Evolutionary conservation across 2,329 filamentous ascomycete genomes (phyloP).

Genomic region (Gnomoniopsis smithogilvyi): DNA sequence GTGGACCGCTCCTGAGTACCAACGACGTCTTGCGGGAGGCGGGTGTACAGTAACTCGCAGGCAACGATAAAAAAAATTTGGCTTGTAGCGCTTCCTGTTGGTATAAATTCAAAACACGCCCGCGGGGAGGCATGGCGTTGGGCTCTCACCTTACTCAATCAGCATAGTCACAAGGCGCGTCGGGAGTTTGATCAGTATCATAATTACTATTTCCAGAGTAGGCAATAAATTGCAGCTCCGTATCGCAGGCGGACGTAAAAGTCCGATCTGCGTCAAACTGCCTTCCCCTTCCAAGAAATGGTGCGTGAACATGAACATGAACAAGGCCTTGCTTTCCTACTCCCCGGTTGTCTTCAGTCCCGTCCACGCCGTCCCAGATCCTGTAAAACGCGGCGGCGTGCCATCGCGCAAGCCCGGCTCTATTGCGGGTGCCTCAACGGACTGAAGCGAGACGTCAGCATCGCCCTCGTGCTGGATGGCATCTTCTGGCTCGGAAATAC

Average conservation of each 20-base stretch:
- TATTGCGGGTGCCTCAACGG: not conserved
- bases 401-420: conserved; percentile 17
- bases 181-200: not conserved
- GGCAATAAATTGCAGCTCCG: not conserved
- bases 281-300: too few species aligned
- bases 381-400: not conserved
- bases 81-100: not conserved
- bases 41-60: conserved; percentile 30
- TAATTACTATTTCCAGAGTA: not conserved
- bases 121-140: not conserved
- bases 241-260: too few species aligned
- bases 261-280: too few species aligned
- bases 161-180: not conserved
- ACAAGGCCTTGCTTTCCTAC: not conserved
- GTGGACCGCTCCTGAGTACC: conserved; percentile 57
- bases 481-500: not conserved
- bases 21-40: conserved; percentile 62
- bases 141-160: not conserved
- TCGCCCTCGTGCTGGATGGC: not conserved
- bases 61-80: not conserved
- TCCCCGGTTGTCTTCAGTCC: not conserved
- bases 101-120: not conserved
- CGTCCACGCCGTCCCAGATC: not conserved
- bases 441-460: not conserved
- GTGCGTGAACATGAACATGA: too few species aligned